phyloP scores from a whole-genome alignment of 768 basidiomycete genomes.

The Artomyces pyxidatus region DNA sequence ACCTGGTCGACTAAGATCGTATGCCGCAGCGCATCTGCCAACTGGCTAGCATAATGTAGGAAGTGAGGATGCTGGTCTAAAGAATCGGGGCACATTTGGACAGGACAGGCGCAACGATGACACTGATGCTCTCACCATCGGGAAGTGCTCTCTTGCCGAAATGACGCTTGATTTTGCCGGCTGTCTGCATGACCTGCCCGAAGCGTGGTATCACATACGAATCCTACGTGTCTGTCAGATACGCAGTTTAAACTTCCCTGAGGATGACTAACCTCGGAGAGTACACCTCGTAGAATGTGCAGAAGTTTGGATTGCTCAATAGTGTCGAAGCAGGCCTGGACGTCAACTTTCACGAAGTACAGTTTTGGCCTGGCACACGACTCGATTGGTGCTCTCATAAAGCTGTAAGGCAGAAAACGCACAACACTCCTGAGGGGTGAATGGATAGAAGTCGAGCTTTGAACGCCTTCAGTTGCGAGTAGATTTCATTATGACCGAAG shows the following conservation, averaged over 20 bases:
- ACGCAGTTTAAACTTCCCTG: not conserved
- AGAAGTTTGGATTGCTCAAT: constrained; percentile 86
- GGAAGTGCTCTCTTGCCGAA: constrained; percentile 58
- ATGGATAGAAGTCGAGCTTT: constrained; percentile 42
- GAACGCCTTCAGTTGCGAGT: constrained; percentile 61
- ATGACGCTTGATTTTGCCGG: constrained; percentile 48
- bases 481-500: constrained; percentile 77
- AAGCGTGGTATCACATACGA: constrained; percentile 64
- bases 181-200: constrained; percentile 50
- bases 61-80: constrained; percentile 76
- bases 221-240: constrained; percentile 38
- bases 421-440: constrained; percentile 43
- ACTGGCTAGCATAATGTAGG: constrained; percentile 52
- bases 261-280: constrained; percentile 51
- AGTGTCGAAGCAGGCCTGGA: constrained; percentile 93
- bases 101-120: not conserved
- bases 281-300: constrained; percentile 60
- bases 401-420: constrained; percentile 11
- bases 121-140: constrained; percentile 40
- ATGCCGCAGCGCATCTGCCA: constrained; percentile 61
- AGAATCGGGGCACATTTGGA: not conserved
- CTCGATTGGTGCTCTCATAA: not conserved
- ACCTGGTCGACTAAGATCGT: constrained; percentile 87
- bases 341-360: constrained; percentile 96
- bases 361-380: constrained; percentile 59